Percentiles rank a stretch among this genome's conserved stretches.
Conservation (phyloP, 2,329 filamentous ascomycete species). For the Thelonectria blattea region DNA sequence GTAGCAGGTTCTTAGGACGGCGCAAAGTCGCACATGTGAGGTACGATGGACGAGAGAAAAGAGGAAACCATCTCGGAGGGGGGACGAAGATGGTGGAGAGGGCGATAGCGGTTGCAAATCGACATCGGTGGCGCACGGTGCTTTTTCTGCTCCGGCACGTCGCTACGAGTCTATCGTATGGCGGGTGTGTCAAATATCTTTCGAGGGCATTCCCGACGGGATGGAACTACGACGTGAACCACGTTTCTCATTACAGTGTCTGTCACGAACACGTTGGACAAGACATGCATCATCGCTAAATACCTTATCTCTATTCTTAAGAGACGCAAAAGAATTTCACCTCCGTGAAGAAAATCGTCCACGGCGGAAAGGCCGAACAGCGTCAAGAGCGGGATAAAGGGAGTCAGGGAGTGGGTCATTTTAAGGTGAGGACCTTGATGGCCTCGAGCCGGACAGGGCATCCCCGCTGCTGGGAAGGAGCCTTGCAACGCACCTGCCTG, state of each 20-base stretch:
- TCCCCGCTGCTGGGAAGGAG: conserved; percentile 1
- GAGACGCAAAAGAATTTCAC: background rate
- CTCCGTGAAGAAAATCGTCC: background rate
- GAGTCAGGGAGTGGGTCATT: conserved; percentile 32
- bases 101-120: background rate
- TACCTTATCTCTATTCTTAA: too few species aligned
- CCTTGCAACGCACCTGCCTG: background rate
- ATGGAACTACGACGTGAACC: background rate
- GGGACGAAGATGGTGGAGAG: background rate
- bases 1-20: background rate
- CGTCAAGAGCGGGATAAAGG: conserved; percentile 12
- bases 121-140: conserved; percentile 13
- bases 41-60: background rate
- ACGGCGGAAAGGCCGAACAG: background rate
- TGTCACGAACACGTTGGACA: background rate
- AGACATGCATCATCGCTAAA: background rate
- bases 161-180: conserved; percentile 18
- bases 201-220: conserved; percentile 5
- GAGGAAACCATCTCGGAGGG: background rate
- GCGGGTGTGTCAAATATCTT: background rate
- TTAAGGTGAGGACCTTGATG: conserved; percentile 41
- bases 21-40: background rate
- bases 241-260: background rate
- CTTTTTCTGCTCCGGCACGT: conserved; percentile 14
- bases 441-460: conserved; percentile 23